Evolutionary conservation across 176 grass and related monocot species (phyloP).

Genomic region (Avena atlantica): DNA sequence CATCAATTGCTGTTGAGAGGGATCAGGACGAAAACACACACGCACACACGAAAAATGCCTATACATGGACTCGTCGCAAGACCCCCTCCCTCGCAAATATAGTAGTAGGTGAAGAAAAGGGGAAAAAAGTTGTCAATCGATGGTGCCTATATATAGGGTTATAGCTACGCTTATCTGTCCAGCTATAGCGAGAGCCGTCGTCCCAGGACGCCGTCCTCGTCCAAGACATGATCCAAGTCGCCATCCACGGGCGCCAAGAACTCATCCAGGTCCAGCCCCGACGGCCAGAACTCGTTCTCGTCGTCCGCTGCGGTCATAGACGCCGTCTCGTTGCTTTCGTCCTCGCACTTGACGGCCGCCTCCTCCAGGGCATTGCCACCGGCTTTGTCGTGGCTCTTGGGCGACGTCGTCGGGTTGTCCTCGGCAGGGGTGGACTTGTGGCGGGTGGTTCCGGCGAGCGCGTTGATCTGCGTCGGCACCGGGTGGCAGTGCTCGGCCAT

Average conservation of each 20-base stretch:
- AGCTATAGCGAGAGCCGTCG: slow-evolving; percentile 58
- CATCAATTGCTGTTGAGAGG: slow-evolving; percentile 13
- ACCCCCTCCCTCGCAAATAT: neutral
- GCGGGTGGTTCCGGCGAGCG: slow-evolving; percentile 86
- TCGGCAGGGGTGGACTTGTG: slow-evolving; percentile 49
- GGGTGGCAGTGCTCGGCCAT: slow-evolving; percentile 93
- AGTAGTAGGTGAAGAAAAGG: neutral
- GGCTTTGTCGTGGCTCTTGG: slow-evolving; percentile 30
- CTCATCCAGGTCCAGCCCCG: slow-evolving; percentile 56
- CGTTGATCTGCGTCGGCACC: slow-evolving; percentile 83
- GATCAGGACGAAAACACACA: slow-evolving; percentile 25
- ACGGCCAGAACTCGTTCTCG: slow-evolving; percentile 48
- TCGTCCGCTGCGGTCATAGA: slow-evolving; percentile 34
- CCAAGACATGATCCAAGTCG: slow-evolving; percentile 42
- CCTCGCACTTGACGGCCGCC: slow-evolving; percentile 34
- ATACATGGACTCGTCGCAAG: slow-evolving; percentile 29
- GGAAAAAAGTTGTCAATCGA: neutral
- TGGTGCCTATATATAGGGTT: neutral
- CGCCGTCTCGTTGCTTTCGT: slow-evolving; percentile 43
- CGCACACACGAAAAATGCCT: slow-evolving; percentile 17
- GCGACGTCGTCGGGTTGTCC: slow-evolving; percentile 8
- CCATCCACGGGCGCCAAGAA: slow-evolving; percentile 50
- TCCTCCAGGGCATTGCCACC: neutral
- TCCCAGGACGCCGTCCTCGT: slow-evolving; percentile 31
- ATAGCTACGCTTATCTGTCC: neutral